Evolutionary conservation across 2,329 filamentous ascomycete genomes (phyloP).

Genomic region (Ceratocystis eucalypticola): DNA sequence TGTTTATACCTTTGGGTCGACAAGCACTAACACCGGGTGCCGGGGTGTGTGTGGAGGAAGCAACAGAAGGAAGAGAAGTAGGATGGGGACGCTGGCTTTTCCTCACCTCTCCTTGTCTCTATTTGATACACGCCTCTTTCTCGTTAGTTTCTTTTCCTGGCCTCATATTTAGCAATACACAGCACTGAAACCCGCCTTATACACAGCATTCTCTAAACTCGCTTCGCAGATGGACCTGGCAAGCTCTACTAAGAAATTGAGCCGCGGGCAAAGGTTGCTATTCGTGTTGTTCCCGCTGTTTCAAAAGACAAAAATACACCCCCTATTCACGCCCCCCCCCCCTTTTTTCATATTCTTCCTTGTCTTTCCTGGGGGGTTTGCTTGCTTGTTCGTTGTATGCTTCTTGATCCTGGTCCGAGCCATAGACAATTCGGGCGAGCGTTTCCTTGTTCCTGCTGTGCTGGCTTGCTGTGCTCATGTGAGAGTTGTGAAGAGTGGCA

Average conservation of each 20-base stretch:
- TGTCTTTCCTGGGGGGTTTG: background rate
- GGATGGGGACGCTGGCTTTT: background rate
- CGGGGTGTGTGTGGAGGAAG: background rate
- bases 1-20: constrained; percentile 16
- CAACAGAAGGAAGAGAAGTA: background rate
- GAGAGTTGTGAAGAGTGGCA: background rate
- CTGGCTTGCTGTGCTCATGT: background rate
- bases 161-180: background rate
- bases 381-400: constrained; percentile 1
- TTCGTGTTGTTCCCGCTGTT: constrained; percentile 1
- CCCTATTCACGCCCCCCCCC: background rate
- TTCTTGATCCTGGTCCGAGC: constrained; percentile 3
- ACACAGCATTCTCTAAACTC: background rate
- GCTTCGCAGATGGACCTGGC: background rate
- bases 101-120: constrained; percentile 5
- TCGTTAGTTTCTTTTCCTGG: background rate
- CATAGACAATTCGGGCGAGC: background rate
- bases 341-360: background rate
- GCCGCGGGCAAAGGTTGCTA: background rate
- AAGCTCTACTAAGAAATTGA: background rate
- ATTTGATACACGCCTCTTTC: constrained; percentile 5
- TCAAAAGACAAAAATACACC: background rate
- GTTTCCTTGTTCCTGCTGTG: background rate
- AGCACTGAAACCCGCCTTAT: background rate
- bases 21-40: background rate